Percentiles rank a stretch among this genome's conserved stretches.
Conservation (phyloP, 1,284 basidiomycete species). For the Ustilago trichophora region DNA sequence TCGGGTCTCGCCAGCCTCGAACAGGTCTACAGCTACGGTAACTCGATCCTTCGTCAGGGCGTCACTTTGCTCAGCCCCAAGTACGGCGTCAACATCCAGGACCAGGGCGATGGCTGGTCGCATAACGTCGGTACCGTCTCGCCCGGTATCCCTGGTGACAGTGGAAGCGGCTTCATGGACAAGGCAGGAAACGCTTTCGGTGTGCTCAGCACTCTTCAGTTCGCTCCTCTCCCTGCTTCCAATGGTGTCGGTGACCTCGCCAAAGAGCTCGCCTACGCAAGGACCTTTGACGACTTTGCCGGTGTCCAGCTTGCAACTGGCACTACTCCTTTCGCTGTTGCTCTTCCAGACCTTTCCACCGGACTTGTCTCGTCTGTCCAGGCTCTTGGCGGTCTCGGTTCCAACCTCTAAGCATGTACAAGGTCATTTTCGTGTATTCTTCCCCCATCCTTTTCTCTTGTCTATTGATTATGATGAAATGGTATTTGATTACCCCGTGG, state of each 20-base stretch:
- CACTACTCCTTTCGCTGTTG: constrained; percentile 43
- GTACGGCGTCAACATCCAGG: constrained; percentile 44
- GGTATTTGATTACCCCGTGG: constrained; percentile 6
- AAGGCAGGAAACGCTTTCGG: constrained; percentile 43
- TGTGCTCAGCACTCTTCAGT: constrained; percentile 43
- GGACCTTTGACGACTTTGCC: constrained; percentile 41
- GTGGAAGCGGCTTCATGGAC: constrained; percentile 47
- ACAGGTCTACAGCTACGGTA: constrained; percentile 51
- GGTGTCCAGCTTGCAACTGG: constrained; percentile 42
- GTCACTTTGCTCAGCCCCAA: constrained; percentile 47
- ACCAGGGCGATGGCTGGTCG: constrained; percentile 48
- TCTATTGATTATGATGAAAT: constrained; percentile 2
- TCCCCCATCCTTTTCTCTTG: neutral
- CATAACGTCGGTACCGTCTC: constrained; percentile 38
- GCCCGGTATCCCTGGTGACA: constrained; percentile 53
- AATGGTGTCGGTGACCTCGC: constrained; percentile 49
- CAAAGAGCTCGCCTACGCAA: constrained; percentile 42
- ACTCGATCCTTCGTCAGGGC: constrained; percentile 52
- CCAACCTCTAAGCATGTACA: neutral
- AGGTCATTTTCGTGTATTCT: neutral
- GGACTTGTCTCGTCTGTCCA: constrained; percentile 20
- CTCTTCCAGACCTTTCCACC: constrained; percentile 24
- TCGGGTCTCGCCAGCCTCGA: constrained; percentile 26
- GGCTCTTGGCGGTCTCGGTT: constrained; percentile 1
- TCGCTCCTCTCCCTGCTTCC: constrained; percentile 41